Evolutionary conservation across 1,284 basidiomycete species (phyloP).

Genomic region (Meripilus lineatus): DNA sequence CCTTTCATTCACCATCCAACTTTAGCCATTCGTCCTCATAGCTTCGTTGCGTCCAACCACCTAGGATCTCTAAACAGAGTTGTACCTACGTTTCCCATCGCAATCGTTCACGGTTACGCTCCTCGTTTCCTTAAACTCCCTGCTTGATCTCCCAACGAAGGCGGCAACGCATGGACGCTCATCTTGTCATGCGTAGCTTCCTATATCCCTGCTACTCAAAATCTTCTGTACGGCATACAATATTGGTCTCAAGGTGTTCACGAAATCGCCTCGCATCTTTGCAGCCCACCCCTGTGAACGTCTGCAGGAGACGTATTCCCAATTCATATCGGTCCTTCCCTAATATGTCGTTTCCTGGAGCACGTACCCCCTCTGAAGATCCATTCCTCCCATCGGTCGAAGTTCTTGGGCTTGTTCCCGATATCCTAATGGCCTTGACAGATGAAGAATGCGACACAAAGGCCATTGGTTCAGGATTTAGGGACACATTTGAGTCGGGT

Average conservation of each 20-base stretch:
- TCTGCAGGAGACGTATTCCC: slow-evolving; percentile 56
- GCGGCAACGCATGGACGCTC: slow-evolving; percentile 48
- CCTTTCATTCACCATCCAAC: slow-evolving; percentile 7
- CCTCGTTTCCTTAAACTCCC: slow-evolving; percentile 52
- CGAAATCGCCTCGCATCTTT: slow-evolving; percentile 68
- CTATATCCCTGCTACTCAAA: slow-evolving; percentile 65
- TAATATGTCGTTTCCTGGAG: slow-evolving; percentile 72
- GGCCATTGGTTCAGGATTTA: slow-evolving; percentile 31
- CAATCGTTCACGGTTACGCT: slow-evolving; percentile 65
- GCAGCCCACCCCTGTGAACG: slow-evolving; percentile 55
- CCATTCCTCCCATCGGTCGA: slow-evolving; percentile 17
- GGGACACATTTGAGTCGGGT: too few relatives aligned
- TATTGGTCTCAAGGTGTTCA: slow-evolving; percentile 54
- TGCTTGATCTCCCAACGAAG: slow-evolving; percentile 40
- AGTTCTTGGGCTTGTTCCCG: slow-evolving; percentile 19
- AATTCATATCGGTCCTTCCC: slow-evolving; percentile 59
- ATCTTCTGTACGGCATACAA: slow-evolving; percentile 66
- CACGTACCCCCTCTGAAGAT: slow-evolving; percentile 32
- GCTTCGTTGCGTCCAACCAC: slow-evolving; percentile 9
- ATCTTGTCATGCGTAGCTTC: slow-evolving; percentile 58
- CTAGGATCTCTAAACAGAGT: slow-evolving; percentile 64
- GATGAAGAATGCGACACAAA: slow-evolving; percentile 32
- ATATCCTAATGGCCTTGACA: slow-evolving; percentile 22
- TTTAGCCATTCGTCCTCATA: not conserved
- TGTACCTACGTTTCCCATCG: slow-evolving; percentile 53